These are phyloP conservation scores for Chamaecyparis obtusa DNA, from an alignment of 75 land plant genomes.

Conservation along the genomic window DNA sequence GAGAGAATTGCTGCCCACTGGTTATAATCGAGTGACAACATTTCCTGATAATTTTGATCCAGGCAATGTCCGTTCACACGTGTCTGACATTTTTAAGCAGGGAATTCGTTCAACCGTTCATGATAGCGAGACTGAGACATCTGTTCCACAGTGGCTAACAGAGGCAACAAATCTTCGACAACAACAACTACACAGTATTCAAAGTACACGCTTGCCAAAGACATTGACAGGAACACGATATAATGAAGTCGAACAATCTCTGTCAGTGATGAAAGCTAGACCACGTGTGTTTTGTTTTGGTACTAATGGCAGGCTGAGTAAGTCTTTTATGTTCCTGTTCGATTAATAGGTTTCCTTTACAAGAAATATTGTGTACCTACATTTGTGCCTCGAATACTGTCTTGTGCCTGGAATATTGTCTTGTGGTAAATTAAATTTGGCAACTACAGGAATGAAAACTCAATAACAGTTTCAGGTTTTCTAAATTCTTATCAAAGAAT, in stretches of 20 bases:
- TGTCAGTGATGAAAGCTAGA: background rate
- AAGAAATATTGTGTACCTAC: background rate
- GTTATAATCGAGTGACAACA: conserved; percentile 11
- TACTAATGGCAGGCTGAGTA: conserved; percentile 21
- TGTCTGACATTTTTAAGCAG: conserved; percentile 17
- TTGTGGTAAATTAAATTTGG: background rate
- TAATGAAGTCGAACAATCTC: conserved; percentile 2
- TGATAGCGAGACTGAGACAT: conserved; percentile 17
- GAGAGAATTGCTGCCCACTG: conserved; percentile 5
- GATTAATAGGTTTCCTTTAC: background rate
- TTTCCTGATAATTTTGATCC: conserved; percentile 22
- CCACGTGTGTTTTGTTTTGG: conserved; percentile 49
- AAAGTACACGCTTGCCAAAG: background rate
- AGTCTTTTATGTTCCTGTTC: background rate
- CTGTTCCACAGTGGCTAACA: conserved; percentile 25
- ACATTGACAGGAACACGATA: background rate
- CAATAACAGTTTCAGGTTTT: background rate
- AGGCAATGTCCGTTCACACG: conserved; percentile 14
- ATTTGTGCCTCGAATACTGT: background rate
- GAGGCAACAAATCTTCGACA: conserved; percentile 18
- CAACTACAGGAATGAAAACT: background rate
- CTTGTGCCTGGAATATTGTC: background rate
- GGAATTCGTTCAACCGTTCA: conserved; percentile 8
- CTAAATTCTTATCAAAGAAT: background rate
- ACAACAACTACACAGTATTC: conserved; percentile 11